phyloP scores from a whole-genome alignment of 345 rosid species.

The Noccaea bulbosa region DNA sequence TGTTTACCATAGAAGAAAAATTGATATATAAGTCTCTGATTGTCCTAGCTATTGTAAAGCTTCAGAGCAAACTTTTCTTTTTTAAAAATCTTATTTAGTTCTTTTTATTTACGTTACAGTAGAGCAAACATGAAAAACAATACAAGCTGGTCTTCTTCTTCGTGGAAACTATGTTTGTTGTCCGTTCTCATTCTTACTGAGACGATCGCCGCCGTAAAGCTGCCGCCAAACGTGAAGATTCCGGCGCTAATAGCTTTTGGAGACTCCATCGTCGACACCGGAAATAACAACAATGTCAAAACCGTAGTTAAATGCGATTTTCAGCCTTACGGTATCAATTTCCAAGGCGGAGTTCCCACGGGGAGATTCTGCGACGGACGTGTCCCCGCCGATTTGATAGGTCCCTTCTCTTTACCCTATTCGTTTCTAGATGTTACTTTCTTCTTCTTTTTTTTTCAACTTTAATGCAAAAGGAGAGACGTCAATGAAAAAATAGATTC shows the following conservation, averaged over 20 bases:
- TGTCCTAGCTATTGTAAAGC: constrained; percentile 23
- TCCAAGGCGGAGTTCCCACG: constrained; percentile 52
- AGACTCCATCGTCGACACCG: constrained; percentile 63
- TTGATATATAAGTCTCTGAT: neutral
- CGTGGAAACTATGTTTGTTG: constrained; percentile 29
- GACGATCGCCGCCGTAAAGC: constrained; percentile 33
- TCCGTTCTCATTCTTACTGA: constrained; percentile 25
- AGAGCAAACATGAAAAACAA: constrained; percentile 35
- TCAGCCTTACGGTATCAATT: constrained; percentile 61
- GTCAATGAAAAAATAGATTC: neutral
- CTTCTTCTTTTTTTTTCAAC: neutral
- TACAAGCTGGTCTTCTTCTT: constrained; percentile 34
- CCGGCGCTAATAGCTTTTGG: constrained; percentile 57
- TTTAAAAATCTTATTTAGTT: neutral
- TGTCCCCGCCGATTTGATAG: constrained; percentile 57
- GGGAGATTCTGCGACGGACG: constrained; percentile 65
- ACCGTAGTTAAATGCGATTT: constrained; percentile 52
- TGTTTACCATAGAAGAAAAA: constrained; percentile 1
- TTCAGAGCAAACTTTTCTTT: constrained; percentile 6
- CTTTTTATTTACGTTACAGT: constrained; percentile 2
- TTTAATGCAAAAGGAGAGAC: neutral
- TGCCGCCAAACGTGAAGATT: constrained; percentile 36
- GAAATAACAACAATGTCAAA: constrained; percentile 54
- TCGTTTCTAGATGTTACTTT: neutral
- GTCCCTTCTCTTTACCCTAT: constrained; percentile 27